Percentiles rank a stretch among this genome's conserved stretches.
Evolutionary conservation across 2,329 filamentous ascomycete genomes (phyloP).

Genomic region (Aureobasidium sp.): DNA sequence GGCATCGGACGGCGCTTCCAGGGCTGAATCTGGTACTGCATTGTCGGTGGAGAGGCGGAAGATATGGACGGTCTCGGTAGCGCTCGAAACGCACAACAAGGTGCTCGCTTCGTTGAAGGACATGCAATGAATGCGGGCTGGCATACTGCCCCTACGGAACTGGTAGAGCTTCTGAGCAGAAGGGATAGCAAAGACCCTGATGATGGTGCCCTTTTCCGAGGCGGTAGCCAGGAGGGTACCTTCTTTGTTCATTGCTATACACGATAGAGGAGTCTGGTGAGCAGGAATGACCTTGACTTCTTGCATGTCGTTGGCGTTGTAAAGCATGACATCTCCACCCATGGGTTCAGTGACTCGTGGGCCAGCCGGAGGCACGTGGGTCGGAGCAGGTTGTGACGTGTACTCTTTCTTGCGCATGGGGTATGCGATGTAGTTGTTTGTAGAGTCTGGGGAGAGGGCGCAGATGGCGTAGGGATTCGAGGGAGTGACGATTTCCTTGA

Average conservation of each 20-base stretch:
- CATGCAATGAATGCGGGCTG: conserved; percentile 95
- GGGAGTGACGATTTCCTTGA: conserved; percentile 87
- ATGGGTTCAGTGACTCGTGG: conserved; percentile 69
- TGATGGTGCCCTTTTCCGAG: conserved; percentile 95
- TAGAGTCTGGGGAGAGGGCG: conserved; percentile 84
- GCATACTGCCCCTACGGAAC: conserved; percentile 90
- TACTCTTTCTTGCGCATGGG: conserved; percentile 65
- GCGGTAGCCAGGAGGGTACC: conserved; percentile 88
- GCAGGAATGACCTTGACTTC: conserved; percentile 93
- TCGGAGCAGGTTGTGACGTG: conserved; percentile 25
- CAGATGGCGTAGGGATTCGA: conserved; percentile 77
- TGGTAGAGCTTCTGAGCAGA: conserved; percentile 89
- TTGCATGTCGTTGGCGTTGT: conserved; percentile 80
- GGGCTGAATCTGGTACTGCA: background rate
- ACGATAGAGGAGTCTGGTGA: conserved; percentile 83
- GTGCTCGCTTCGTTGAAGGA: conserved; percentile 94
- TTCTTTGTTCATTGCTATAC: conserved; percentile 83
- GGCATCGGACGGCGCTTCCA: background rate
- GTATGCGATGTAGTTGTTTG: conserved; percentile 92
- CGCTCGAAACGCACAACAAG: conserved; percentile 87
- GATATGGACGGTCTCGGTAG: conserved; percentile 92
- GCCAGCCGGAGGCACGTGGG: conserved; percentile 74
- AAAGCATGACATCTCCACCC: conserved; percentile 85
- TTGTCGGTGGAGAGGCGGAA: conserved; percentile 60
- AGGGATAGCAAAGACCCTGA: conserved; percentile 88